Base-by-base conservation (phyloP, 306 rosid species). In the Herpetospermum pedunculosum region DNA sequence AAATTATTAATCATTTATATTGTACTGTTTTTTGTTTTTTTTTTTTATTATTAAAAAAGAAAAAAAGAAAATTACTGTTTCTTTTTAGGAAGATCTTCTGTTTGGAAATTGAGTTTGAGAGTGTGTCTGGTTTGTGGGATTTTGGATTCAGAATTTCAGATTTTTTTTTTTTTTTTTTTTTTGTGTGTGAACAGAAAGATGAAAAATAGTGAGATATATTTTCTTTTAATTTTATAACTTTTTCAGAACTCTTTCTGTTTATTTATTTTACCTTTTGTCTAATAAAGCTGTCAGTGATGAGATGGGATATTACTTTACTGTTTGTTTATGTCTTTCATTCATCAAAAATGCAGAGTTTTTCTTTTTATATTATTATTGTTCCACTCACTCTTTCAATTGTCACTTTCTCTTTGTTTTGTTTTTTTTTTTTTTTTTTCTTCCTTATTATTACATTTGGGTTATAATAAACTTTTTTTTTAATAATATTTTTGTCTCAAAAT, bases 271-370 rank as follows among this genome's bases (percentile, higher is more conserved):
- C 9, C 26, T 65, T 19, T 65, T 38, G 72, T 19, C 11, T 21
- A 65, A 65, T 11, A 65, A 65, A 65, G 72, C 8, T 65, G 72
- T 65, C 72, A 65, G 72, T 65, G 72, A 65, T 65, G 72, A 40
- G 72, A 65, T 65, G 72, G 32, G 9, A 38, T 15, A 65, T 40
- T 40, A 65, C 37, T 44, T 69, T 69, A 69, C 38, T 69, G 38
- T 69, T 44, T 69, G 4, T 37, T 21, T 16, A 62, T 62, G 69
- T 16, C 69, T 62, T 62, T 67, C 32, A 40, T 23, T 41, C 21
- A 65, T 65, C 68, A 14, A 38, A 38, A 21, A 65, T 10, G 4
- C 8, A 40, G 11, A 6, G 4, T 28, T 23, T 23, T 67, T 37
- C 11, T 68, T 12, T 43, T 25, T 68, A 12, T 67, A 21, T 67